Conservation (phyloP, 352 stramenopile genomes). For the Globisporangium yorkense region DNA sequence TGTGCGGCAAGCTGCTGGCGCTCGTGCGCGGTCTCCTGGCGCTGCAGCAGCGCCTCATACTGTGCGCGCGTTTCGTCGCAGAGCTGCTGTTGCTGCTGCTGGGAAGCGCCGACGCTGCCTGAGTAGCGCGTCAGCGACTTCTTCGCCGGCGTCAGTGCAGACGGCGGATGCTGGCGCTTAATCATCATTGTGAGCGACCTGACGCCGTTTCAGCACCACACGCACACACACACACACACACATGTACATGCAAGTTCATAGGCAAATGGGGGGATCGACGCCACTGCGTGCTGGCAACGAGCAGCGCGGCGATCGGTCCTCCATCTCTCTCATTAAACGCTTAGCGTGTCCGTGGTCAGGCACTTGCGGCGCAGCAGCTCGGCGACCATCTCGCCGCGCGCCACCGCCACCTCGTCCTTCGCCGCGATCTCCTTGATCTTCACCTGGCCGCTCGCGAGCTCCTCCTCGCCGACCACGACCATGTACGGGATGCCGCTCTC, state of each 20-base stretch:
- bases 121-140: slow-evolving; percentile 14
- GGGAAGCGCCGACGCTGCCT: not conserved
- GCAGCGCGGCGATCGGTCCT: not conserved
- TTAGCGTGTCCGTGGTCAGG: slow-evolving; percentile 61
- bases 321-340: slow-evolving; percentile 21
- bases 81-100: slow-evolving; percentile 27
- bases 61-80: slow-evolving; percentile 50
- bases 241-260: not conserved
- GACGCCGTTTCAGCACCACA: not conserved
- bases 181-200: not conserved
- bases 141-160: slow-evolving; percentile 16
- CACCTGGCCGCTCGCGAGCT: slow-evolving; percentile 90
- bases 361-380: slow-evolving; percentile 70
- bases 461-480: slow-evolving; percentile 96
- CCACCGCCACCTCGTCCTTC: slow-evolving; percentile 87
- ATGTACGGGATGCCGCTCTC: slow-evolving; percentile 95
- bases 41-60: slow-evolving; percentile 43
- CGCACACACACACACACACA: not conserved
- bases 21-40: slow-evolving; percentile 36
- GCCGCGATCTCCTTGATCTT: slow-evolving; percentile 96
- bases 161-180: not conserved
- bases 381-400: slow-evolving; percentile 63
- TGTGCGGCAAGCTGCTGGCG: slow-evolving; percentile 33
- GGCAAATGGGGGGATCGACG: not conserved
- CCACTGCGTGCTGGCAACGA: not conserved